Percentiles rank a stretch among this genome's conserved stretches.
These are phyloP conservation scores for Panicum miliaceum DNA, from an alignment of 176 grass and related monocot genomes.

Conservation along the genomic window DNA sequence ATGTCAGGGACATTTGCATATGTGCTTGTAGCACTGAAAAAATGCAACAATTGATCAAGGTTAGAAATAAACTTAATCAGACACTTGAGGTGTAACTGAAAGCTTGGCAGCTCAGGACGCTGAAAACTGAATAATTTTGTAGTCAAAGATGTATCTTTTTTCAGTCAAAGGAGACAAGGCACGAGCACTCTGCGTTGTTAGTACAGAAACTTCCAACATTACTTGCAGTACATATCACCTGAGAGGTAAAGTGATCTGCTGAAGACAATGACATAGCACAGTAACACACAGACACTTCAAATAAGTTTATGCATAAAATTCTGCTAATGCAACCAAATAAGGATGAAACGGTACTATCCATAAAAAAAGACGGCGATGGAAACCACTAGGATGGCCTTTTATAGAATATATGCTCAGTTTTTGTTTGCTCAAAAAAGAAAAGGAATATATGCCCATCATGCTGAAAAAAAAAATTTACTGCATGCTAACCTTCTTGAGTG, in stretches of 20 bases:
- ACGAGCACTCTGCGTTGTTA: neutral
- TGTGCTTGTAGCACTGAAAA: slow-evolving; percentile 51
- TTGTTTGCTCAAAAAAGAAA: neutral
- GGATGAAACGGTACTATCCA: neutral
- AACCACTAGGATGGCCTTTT: neutral
- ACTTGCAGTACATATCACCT: slow-evolving; percentile 1
- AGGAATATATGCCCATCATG: neutral
- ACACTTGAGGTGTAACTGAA: slow-evolving; percentile 18
- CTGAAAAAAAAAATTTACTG: neutral
- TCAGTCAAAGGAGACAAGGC: slow-evolving; percentile 2
- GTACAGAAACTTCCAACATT: neutral
- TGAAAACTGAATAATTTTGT: slow-evolving; percentile 33
- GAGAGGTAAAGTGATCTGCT: slow-evolving; percentile 1
- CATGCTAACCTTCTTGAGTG: slow-evolving; percentile 52
- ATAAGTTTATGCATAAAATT: neutral
- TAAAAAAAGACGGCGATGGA: neutral
- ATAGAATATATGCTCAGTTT: neutral
- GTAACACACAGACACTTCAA: neutral
- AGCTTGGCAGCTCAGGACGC: neutral
- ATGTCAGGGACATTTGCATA: slow-evolving; percentile 46
- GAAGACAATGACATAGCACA: slow-evolving; percentile 6
- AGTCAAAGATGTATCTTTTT: slow-evolving; percentile 7
- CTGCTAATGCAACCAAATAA: slow-evolving; percentile 18
- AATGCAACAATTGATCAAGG: neutral
- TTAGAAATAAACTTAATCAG: slow-evolving; percentile 9